Base-by-base conservation (phyloP, 345 rosid species). In the Moricandia arvensis region DNA sequence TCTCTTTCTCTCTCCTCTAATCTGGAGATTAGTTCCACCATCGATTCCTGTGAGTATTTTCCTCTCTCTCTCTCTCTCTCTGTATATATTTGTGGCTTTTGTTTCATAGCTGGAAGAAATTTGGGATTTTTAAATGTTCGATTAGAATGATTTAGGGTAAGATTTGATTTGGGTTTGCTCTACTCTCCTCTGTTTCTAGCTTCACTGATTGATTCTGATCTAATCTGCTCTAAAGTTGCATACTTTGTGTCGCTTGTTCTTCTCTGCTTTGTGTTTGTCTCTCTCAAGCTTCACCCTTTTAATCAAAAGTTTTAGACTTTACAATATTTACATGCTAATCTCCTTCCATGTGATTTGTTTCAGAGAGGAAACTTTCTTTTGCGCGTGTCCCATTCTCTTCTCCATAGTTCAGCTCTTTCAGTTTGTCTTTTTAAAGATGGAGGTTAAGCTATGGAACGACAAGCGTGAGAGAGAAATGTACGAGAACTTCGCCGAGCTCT, bases 341-440 rank as follows among this genome's bases (percentile, higher is more conserved):
- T 61, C 63, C 65, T 43, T 18, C 63, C 3, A 11, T 33, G 7
- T 72, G 62, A 63, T 29, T 38, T 21, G 2, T 17, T 43, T 45
- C 15, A 45, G 51, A 45, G 17, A 41, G 68, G 87, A 78, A 80
- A 82, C 31, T 29, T 62, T 57, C 68, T 72, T 75, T 83, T 87
- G 97, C 96, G 85, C 97, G 98, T 94, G 96, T 80, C 97, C 98
- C 96, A 68, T 90, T 84, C 88, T 84, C 97, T 94, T 89, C 96
- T 91, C 96, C 98, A 88, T 61, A 57, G 55, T 45, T 24, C 7
- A 69, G 65, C 47, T 12, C 49, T 6, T 58, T 35, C 13, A 45
- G 35, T 45, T 11, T n/a, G n/a, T n/a, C n/a, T n/a, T n/a, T n/a
- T n/a, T 59, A 79, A 78, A 64, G 76, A 95, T 93, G 98, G 99